Conservation (phyloP, 768 basidiomycete genomes). For the Candolleomyces aberdarensis region DNA sequence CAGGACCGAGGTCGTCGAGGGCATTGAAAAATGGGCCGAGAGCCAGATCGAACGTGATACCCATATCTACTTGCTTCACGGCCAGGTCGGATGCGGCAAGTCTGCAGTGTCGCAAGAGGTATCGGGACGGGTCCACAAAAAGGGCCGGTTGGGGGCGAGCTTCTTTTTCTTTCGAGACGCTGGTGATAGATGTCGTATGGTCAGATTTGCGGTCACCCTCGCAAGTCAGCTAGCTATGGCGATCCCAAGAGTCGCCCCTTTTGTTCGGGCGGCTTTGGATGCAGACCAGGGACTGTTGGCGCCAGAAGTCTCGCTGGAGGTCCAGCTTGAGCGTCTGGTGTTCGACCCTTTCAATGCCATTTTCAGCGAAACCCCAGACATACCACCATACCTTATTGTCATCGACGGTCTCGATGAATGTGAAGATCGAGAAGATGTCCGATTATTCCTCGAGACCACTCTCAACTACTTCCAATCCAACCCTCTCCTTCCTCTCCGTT, state of each 20-base stretch:
- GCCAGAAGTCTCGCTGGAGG: background rate
- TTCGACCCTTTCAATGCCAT: background rate
- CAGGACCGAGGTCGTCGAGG: background rate
- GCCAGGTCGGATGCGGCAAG: constrained; percentile 7
- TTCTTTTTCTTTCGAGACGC: constrained; percentile 7
- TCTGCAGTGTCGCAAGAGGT: constrained; percentile 7
- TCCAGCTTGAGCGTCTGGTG: background rate
- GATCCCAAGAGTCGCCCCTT: background rate
- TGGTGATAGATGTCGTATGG: background rate
- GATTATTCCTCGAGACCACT: background rate
- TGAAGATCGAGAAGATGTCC: background rate
- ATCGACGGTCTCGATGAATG: constrained; percentile 8
- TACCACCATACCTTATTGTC: background rate
- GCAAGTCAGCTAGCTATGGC: constrained; percentile 1
- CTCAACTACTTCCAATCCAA: background rate
- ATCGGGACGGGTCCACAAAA: background rate
- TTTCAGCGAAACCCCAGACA: too few relatives aligned
- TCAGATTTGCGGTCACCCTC: background rate
- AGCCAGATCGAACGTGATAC: background rate
- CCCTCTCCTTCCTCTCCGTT: background rate
- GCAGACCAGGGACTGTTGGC: background rate
- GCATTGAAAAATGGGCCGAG: background rate
- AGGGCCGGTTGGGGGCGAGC: background rate
- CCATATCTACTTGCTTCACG: constrained; percentile 4
- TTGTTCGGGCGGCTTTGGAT: background rate